phyloP scores from a whole-genome alignment of 305 asterid genomes.

The Euphrasia arctica region DNA sequence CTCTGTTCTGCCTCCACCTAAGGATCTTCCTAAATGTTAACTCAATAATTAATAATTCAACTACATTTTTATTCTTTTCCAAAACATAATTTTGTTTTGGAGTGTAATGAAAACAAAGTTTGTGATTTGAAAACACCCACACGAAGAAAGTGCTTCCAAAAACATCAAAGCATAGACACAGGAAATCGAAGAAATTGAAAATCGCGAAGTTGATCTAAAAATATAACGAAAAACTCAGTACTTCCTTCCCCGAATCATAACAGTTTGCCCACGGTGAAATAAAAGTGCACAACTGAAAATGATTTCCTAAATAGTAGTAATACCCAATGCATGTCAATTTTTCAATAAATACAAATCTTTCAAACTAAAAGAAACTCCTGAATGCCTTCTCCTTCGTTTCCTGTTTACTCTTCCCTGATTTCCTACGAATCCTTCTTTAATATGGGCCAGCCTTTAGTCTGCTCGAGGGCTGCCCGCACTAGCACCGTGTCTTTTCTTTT shows the following conservation, averaged over 20 bases:
- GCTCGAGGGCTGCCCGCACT: constrained; percentile 6
- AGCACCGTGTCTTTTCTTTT: not conserved
- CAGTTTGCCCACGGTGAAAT: not conserved
- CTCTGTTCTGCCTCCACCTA: constrained; percentile 53
- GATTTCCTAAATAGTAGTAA: not conserved
- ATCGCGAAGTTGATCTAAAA: no score
- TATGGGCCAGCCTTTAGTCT: not conserved
- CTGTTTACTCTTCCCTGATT: not conserved
- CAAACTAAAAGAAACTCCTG: not conserved
- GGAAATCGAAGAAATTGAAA: no score
- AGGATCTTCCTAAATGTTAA: constrained; percentile 56
- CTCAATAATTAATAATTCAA: not conserved
- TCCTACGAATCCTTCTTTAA: not conserved
- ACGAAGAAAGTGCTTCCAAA: no score
- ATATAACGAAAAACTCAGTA: no score
- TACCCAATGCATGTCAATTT: no score
- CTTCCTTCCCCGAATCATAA: no score
- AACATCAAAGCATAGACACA: no score
- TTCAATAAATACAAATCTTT: no score
- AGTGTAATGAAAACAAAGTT: not conserved
- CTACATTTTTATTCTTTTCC: not conserved
- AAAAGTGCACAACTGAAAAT: not conserved
- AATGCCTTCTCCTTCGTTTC: not conserved
- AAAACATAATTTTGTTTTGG: not conserved
- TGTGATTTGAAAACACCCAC: not conserved